phyloP scores from a whole-genome alignment of 345 rosid genomes.

The Acer yangbiense region DNA sequence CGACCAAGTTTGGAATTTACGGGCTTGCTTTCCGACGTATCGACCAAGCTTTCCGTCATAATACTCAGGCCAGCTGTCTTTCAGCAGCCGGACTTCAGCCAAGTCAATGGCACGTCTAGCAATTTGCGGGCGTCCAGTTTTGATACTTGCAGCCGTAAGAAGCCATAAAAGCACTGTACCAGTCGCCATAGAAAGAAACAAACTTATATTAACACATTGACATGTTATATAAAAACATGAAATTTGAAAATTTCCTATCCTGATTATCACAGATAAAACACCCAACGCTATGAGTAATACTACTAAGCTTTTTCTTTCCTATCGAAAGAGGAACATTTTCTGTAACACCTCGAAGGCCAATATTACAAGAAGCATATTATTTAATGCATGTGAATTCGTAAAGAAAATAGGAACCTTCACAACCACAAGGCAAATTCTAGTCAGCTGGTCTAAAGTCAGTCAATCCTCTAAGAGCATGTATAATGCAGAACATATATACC shows the following conservation, averaged over 20 bases:
- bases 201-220: neutral
- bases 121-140: slow-evolving; percentile 91
- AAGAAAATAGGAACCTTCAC: neutral
- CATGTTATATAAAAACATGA: neutral
- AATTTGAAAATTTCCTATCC: neutral
- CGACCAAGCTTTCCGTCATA: slow-evolving; percentile 94
- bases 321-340: no score
- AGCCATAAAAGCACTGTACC: slow-evolving; percentile 88
- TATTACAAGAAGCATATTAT: no score
- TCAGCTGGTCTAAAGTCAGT: no score
- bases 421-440: no score
- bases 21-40: slow-evolving; percentile 85
- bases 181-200: slow-evolving; percentile 12
- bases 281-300: no score
- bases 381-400: neutral
- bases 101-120: slow-evolving; percentile 85
- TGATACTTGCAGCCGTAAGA: slow-evolving; percentile 84
- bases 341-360: no score
- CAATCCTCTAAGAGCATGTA: neutral
- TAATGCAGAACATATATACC: slow-evolving; percentile 41
- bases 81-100: slow-evolving; percentile 70
- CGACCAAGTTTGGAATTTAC: slow-evolving; percentile 90
- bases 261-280: no score
- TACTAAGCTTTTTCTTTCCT: no score
- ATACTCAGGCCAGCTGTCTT: slow-evolving; percentile 92